Percentiles rank a stretch among this genome's conserved stretches.
phyloP scores from a whole-genome alignment of 1,284 basidiomycete species.

The Phellinidium pouzarii region DNA sequence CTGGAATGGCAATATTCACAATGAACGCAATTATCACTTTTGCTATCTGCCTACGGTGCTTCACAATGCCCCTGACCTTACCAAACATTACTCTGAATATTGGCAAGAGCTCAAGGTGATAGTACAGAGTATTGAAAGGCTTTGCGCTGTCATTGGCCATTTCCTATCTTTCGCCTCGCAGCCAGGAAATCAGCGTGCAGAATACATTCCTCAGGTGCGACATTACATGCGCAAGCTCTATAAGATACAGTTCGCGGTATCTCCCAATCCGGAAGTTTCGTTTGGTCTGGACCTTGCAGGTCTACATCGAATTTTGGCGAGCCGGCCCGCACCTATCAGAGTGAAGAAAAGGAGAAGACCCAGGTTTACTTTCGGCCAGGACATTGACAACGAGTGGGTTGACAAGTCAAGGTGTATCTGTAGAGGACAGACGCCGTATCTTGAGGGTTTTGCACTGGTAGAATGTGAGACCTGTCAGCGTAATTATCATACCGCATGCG shows the following conservation, averaged over 20 bases:
- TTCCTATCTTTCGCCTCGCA: slow-evolving; percentile 67
- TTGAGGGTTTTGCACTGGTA: slow-evolving; percentile 54
- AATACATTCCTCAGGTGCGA: slow-evolving; percentile 71
- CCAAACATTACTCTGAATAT: slow-evolving; percentile 66
- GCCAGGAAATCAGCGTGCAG: slow-evolving; percentile 57
- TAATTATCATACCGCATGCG: slow-evolving; percentile 67
- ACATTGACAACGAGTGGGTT: slow-evolving; percentile 61
- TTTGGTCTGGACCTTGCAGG: slow-evolving; percentile 75
- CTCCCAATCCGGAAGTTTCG: slow-evolving; percentile 67
- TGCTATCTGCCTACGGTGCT: slow-evolving; percentile 67
- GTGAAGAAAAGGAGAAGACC: slow-evolving; percentile 59
- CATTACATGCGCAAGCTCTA: slow-evolving; percentile 84
- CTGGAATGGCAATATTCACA: slow-evolving; percentile 77
- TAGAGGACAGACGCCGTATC: slow-evolving; percentile 55
- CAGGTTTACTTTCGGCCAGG: slow-evolving; percentile 70
- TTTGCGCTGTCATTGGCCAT: slow-evolving; percentile 66
- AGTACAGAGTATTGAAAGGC: slow-evolving; percentile 66
- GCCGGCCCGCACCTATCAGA: slow-evolving; percentile 45
- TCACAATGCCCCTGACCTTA: slow-evolving; percentile 62
- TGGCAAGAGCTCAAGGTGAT: slow-evolving; percentile 72
- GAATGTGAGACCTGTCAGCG: slow-evolving; percentile 59
- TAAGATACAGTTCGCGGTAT: slow-evolving; percentile 76
- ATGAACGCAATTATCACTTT: slow-evolving; percentile 75
- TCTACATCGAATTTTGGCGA: slow-evolving; percentile 69
- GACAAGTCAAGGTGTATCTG: slow-evolving; percentile 78